Percentiles rank a stretch among this genome's conserved stretches.
Evolutionary conservation across 31 red algal genomes (phyloP).

Genomic region (Bonnemaisonia californica): DNA sequence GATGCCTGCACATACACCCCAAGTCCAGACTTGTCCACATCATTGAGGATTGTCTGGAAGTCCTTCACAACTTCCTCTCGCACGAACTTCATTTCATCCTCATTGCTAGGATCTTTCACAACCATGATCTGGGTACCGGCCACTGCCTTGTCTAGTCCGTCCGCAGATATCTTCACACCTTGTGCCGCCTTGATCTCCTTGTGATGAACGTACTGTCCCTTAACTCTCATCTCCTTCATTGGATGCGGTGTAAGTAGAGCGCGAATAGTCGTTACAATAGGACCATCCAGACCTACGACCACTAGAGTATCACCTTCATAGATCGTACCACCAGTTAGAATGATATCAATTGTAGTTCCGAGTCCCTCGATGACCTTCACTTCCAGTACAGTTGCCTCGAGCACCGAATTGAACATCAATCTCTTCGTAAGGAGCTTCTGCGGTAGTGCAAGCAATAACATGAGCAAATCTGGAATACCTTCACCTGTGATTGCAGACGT

Average conservation of each 20-base stretch:
- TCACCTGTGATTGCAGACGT: slow-evolving; percentile 97
- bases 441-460: slow-evolving; percentile 85
- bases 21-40: slow-evolving; percentile 84
- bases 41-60: slow-evolving; percentile 79
- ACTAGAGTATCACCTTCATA: slow-evolving; percentile 95
- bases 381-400: slow-evolving; percentile 94
- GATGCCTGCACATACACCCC: slow-evolving; percentile 99
- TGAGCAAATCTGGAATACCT: slow-evolving; percentile 96
- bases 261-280: slow-evolving; percentile 91
- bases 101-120: slow-evolving; percentile 66
- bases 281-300: slow-evolving; percentile 93
- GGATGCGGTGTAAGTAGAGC: slow-evolving; percentile 98
- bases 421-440: slow-evolving; percentile 85
- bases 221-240: slow-evolving; percentile 99
- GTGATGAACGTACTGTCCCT: slow-evolving; percentile 96
- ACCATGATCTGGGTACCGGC: slow-evolving; percentile 98
- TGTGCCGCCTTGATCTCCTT: slow-evolving; percentile 93
- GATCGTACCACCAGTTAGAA: slow-evolving; percentile 91
- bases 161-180: slow-evolving; percentile 95
- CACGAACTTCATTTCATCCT: slow-evolving; percentile 90
- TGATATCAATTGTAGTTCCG: slow-evolving; percentile 96
- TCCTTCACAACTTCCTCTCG: slow-evolving; percentile 98
- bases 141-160: slow-evolving; percentile 94
- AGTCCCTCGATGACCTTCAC: slow-evolving; percentile 99
- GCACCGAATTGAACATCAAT: slow-evolving; percentile 77